Evolutionary conservation across 2,329 filamentous ascomycete species (phyloP).

Genomic region (Apiospora marii): DNA sequence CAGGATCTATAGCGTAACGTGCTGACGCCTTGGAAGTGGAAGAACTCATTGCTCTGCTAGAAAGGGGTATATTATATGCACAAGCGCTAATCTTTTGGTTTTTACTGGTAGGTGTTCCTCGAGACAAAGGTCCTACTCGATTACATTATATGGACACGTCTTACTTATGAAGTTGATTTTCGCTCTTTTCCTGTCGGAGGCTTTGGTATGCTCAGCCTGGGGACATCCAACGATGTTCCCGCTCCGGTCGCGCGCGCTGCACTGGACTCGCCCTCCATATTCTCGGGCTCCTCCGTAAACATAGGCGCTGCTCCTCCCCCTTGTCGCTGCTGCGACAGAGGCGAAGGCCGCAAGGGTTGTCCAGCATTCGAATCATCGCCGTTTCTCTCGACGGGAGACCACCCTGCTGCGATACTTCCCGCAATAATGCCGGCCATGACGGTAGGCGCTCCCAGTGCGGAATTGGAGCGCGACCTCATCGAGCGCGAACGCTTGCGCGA

Average conservation of each 20-base stretch:
- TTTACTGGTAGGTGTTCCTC: constrained; percentile 22
- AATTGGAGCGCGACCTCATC: constrained; percentile 71
- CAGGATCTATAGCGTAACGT: not conserved
- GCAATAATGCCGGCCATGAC: constrained; percentile 88
- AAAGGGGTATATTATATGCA: constrained; percentile 16
- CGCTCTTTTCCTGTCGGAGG: constrained; percentile 40
- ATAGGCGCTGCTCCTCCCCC: constrained; percentile 30
- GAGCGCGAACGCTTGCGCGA: constrained; percentile 72
- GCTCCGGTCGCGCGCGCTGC: not conserved
- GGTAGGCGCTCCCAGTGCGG: constrained; percentile 75
- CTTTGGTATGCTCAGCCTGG: constrained; percentile 40
- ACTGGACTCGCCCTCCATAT: constrained; percentile 37
- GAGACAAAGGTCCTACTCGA: constrained; percentile 22
- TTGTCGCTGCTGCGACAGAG: not conserved
- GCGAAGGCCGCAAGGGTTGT: not conserved
- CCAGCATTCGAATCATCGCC: constrained; percentile 34
- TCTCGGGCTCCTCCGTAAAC: constrained; percentile 47
- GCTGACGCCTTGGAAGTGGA: not conserved
- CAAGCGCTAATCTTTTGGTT: not conserved
- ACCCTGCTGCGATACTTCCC: constrained; percentile 77
- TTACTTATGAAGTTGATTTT: constrained; percentile 43
- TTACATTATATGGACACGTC: constrained; percentile 30
- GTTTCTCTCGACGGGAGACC: constrained; percentile 70
- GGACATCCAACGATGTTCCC: constrained; percentile 33
- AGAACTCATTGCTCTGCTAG: not conserved